phyloP scores from a whole-genome alignment of 495 filamentous ascomycete genomes.

The Talaromyces nanjingensis region DNA sequence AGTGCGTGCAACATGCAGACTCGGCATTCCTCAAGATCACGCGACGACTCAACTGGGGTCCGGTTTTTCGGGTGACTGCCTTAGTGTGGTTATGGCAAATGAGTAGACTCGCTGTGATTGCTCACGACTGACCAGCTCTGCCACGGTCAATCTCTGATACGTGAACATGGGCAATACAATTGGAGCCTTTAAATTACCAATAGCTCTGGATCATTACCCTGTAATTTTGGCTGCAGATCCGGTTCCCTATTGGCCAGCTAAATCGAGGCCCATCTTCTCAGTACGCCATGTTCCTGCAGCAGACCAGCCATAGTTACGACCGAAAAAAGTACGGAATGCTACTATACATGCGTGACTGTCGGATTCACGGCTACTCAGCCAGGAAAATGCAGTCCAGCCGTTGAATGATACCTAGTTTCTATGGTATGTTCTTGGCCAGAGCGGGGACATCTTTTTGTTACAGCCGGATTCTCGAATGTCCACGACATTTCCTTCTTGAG shows the following conservation, averaged over 20 bases:
- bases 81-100: background rate
- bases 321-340: background rate
- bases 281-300: conserved; percentile 9
- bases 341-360: background rate
- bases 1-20: background rate
- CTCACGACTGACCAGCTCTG: background rate
- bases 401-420: background rate
- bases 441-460: background rate
- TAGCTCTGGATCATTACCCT: background rate
- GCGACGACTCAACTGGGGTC: conserved; percentile 1
- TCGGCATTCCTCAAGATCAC: conserved; percentile 8
- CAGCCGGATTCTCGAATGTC: conserved; percentile 9
- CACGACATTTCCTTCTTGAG: conserved; percentile 6
- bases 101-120: background rate
- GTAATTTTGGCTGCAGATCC: background rate
- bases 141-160: background rate
- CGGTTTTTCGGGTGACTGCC: conserved; percentile 5
- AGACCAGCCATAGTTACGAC: background rate
- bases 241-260: background rate
- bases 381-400: background rate
- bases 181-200: background rate
- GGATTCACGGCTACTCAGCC: background rate
- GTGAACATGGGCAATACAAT: background rate
- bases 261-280: background rate
- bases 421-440: background rate